Percentiles rank a stretch among this genome's conserved stretches.
Evolutionary conservation across 257 asterid genomes (phyloP).

Genomic region (Eucommia ulmoides): DNA sequence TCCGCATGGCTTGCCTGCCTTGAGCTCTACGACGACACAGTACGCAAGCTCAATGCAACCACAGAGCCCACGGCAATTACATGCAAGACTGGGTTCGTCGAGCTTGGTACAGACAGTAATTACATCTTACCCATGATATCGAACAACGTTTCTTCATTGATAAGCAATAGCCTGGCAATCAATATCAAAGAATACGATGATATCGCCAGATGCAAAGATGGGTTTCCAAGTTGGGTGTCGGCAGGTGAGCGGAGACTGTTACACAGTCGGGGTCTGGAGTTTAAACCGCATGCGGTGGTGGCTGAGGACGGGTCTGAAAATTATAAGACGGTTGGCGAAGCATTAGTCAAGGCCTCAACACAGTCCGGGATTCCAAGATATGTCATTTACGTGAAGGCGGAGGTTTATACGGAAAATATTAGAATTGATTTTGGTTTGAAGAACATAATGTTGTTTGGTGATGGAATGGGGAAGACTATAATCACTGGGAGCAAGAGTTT

Average conservation of each 20-base stretch:
- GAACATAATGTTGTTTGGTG: constrained; percentile 1
- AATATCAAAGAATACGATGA: not conserved
- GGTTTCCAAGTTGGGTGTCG: not conserved
- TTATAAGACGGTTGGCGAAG: not conserved
- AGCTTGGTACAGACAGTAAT: not conserved
- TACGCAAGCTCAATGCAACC: not conserved
- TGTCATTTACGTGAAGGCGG: not conserved
- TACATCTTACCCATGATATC: not conserved
- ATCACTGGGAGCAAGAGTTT: not conserved
- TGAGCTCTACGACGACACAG: not conserved
- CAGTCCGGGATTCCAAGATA: not conserved
- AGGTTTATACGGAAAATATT: not conserved
- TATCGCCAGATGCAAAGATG: not conserved
- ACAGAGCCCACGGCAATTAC: not conserved
- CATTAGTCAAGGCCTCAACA: not conserved
- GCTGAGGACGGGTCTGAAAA: not conserved
- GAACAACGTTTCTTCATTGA: not conserved
- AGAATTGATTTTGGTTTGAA: not conserved
- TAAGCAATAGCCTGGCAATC: not conserved
- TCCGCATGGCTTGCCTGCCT: not conserved
- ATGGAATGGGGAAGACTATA: not conserved
- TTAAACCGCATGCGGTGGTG: not conserved
- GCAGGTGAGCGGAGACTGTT: not conserved
- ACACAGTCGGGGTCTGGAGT: not conserved
- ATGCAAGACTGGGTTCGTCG: not conserved